Percentiles rank a stretch among this genome's conserved stretches.
These are phyloP conservation scores for Aquilaria yunnanensis DNA, from an alignment of 345 rosid species.

Conservation along the genomic window DNA sequence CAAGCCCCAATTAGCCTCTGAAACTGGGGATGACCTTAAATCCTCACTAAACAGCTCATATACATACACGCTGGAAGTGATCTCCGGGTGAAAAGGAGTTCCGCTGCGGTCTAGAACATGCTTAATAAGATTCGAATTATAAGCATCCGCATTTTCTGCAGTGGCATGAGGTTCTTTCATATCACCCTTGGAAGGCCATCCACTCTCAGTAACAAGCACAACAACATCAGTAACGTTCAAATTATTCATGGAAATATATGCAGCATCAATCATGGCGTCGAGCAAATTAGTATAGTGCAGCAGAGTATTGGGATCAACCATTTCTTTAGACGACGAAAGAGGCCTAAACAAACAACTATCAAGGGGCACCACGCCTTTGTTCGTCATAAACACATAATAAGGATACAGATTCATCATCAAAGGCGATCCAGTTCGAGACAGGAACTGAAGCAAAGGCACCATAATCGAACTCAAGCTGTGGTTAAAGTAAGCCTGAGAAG, in stretches of 20 bases:
- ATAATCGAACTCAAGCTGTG: constrained; percentile 63
- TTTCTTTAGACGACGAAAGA: constrained; percentile 72
- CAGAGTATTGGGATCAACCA: constrained; percentile 92
- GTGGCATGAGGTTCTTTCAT: constrained; percentile 78
- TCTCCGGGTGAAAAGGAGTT: constrained; percentile 74
- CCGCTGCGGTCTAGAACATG: constrained; percentile 68
- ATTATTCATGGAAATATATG: constrained; percentile 78
- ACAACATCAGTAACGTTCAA: constrained; percentile 60
- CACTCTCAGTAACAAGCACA: constrained; percentile 70
- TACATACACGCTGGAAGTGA: constrained; percentile 62
- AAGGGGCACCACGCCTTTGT: constrained; percentile 85
- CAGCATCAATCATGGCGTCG: constrained; percentile 88
- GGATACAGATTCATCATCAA: constrained; percentile 94
- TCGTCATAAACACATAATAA: constrained; percentile 84
- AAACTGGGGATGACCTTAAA: constrained; percentile 51
- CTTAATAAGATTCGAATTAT: constrained; percentile 78
- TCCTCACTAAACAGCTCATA: constrained; percentile 86
- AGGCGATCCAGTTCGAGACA: constrained; percentile 67
- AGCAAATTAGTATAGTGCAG: constrained; percentile 81
- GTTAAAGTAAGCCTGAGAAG: constrained; percentile 85
- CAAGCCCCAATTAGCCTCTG: constrained; percentile 88
- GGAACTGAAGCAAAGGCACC: constrained; percentile 63
- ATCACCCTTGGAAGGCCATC: constrained; percentile 85
- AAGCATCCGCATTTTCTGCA: constrained; percentile 64
- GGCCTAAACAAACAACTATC: constrained; percentile 79